Evolutionary conservation across 2,329 filamentous ascomycete genomes (phyloP), one percentile per base, ranked within the genome.

Genomic region (Hypoxylon sp.): DNA sequence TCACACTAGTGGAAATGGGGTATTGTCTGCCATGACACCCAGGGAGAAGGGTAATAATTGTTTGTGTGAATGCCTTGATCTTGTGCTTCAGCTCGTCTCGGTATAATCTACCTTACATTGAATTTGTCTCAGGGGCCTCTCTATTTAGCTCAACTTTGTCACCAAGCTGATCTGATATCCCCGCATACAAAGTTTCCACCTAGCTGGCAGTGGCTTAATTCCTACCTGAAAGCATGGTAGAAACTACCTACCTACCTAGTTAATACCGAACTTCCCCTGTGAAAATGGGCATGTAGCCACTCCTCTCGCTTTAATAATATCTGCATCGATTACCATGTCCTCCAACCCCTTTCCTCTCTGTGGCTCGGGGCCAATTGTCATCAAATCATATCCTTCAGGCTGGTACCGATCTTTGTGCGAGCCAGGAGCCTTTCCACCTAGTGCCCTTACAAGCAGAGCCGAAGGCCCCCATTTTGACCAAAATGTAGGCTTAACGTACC

Each of bases 351-450:
- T 75, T 0, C 72, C 73, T 5, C 55, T 57, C 17, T 73, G 58
- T 11, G 63, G 68, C 35, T 71, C 63, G 4, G 76, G 73, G 0
- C 75, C 75, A 31, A 77, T 71, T 3, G 73, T 73, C 37, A 56
- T 60, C n/a, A 84, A 76, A 40, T 77, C 68, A 69, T 85, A 86
- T 7, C 87, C 87, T 56, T 83, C 74, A 0, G 85, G 84, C 65
- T 78, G 78, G 70, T 55, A 63, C 20, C 40, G 14, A 7, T 46
- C 40, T 20, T 30, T 44, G 6, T 14, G 6, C 5, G 25, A 7
- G 8, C 57, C 44, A 1, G 48, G 48, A 27, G 48, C 20, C 48
- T n/a, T 50, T 4, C 48, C 48, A n/a, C 48, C 48, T 8, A 50
- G 3, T 7, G 48, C 48, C 14, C 48, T 25, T 20, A 50, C 22